Evolutionary conservation across 257 asterid genomes (phyloP), one percentile per base, ranked within the genome.

Genomic region (Solanum etuberosum): DNA sequence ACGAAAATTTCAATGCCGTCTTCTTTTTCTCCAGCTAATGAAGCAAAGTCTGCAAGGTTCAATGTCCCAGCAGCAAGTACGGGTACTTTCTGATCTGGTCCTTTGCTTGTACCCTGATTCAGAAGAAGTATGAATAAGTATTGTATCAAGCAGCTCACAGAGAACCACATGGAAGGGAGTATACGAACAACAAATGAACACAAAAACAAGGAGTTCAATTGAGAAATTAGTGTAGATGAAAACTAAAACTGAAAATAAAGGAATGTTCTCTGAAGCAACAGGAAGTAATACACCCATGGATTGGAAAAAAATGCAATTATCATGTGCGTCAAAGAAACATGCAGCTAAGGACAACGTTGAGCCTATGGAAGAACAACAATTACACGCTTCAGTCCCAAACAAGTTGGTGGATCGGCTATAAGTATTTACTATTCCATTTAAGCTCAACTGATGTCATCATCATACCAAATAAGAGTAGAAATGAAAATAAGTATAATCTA

Each of bases 11-110:
- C 92, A 35, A 89, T 54, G 81, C 29, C 20, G 0, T 80, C 67
- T 43, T 87, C 86, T 59, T 87, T 92, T 67, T 90, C 85, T 34
- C 89, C 92, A 43, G 89, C 87, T 8, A 88, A 54, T 27, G 92
- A 91, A 46, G 86, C 90, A 68, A 91, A 93, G 61, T 91, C 92
- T 43, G 94, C 93, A 86, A 95, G 93, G 89, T 95, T 92, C 90
- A 95, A 85, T 8, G 92, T 87, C 83, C 92, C 93, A 32, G 91
- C 78, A 42, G 90, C 94, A 35, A 91, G 61, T 54, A 84, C 35
- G 10, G 90, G 86, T 83, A 80, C 86, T 90, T 89, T 92, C 89
- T 87, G 90, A 40, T 90, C 91, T 86, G 93, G 72, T 88, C 88
- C 93, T 85, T 85, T 87, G 61, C 86, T 86, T 48, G 87, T 87